phyloP scores from a whole-genome alignment of 805 yeast species.

The Alloascoidea hylecoeti region DNA sequence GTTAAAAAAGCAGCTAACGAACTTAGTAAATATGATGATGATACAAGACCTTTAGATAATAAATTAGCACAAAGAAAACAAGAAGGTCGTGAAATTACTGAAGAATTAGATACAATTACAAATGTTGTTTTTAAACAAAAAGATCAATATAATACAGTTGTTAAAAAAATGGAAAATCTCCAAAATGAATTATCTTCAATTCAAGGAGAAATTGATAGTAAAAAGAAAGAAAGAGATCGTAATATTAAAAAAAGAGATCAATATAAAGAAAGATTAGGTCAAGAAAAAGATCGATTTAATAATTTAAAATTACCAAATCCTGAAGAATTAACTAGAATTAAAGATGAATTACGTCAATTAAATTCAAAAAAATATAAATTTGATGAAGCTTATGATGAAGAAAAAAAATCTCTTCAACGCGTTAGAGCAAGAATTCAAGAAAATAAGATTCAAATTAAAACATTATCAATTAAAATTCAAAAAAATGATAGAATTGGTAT shows the following conservation, averaged over 20 bases:
- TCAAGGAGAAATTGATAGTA: conserved; percentile 10
- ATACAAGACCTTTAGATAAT: conserved; percentile 7
- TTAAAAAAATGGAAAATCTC: conserved; percentile 8
- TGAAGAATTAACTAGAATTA: conserved; percentile 4
- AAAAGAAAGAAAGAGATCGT: not conserved
- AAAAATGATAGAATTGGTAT: conserved; percentile 37
- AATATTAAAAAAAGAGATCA: not conserved
- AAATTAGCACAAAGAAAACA: conserved; percentile 6
- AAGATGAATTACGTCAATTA: not conserved
- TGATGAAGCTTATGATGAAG: conserved; percentile 5
- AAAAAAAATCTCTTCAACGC: conserved; percentile 7
- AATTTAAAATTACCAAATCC: not conserved
- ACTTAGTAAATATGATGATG: conserved; percentile 6
- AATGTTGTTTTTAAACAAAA: not conserved
- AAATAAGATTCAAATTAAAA: conserved; percentile 16
- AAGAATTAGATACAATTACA: conserved; percentile 1
- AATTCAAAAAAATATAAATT: conserved; percentile 6
- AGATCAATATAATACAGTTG: conserved; percentile 2
- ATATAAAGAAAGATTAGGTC: not conserved
- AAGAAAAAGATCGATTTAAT: not conserved
- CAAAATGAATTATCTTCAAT: conserved; percentile 15
- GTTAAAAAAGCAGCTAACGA: conserved; percentile 1
- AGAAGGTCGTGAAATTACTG: conserved; percentile 1
- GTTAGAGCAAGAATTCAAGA: conserved; percentile 10
- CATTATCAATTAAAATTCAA: conserved; percentile 24